A percentile compares a stretch with the other conserved stretches of the same genome.
Conservation (phyloP, 2,329 filamentous ascomycete genomes). For the Microcyclosporella mali region DNA sequence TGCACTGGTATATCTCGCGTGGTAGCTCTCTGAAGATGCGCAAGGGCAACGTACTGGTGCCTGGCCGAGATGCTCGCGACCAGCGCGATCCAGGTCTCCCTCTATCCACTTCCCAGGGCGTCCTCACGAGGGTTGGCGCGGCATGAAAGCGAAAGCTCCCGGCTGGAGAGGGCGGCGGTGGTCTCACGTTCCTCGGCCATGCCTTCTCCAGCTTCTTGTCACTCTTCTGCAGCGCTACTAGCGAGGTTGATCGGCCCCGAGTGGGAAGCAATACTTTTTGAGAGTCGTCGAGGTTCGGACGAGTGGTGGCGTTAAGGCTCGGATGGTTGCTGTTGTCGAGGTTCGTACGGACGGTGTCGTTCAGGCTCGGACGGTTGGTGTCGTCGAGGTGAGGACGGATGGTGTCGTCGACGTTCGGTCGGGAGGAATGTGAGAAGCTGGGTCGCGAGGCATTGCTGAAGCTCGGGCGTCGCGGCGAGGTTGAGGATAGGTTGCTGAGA, state of each 20-base stretch:
- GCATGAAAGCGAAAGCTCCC: slow-evolving; percentile 12
- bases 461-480: slow-evolving; percentile 1
- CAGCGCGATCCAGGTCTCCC: slow-evolving; percentile 12
- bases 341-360: too few species aligned
- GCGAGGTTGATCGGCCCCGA: too few species aligned
- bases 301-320: not conserved
- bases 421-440: too few species aligned
- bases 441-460: slow-evolving; percentile 7
- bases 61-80: slow-evolving; percentile 11
- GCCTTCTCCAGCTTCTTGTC: slow-evolving; percentile 13
- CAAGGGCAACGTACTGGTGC: slow-evolving; percentile 20
- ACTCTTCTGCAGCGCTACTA: slow-evolving; percentile 13
- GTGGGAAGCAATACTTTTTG: slow-evolving; percentile 11
- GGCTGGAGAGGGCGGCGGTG: slow-evolving; percentile 4
- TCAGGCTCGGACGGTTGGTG: too few species aligned
- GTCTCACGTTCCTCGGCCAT: slow-evolving; percentile 11
- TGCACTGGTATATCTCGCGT: slow-evolving; percentile 49
- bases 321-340: too few species aligned
- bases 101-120: slow-evolving; percentile 36
- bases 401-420: too few species aligned
- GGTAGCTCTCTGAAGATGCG: slow-evolving; percentile 45
- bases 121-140: slow-evolving; percentile 26
- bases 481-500: slow-evolving; percentile 10
- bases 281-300: slow-evolving; percentile 1
- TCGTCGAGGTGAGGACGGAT: too few species aligned